phyloP scores from a whole-genome alignment of 495 filamentous ascomycete species.

The Lindgomyces ingoldianus region DNA sequence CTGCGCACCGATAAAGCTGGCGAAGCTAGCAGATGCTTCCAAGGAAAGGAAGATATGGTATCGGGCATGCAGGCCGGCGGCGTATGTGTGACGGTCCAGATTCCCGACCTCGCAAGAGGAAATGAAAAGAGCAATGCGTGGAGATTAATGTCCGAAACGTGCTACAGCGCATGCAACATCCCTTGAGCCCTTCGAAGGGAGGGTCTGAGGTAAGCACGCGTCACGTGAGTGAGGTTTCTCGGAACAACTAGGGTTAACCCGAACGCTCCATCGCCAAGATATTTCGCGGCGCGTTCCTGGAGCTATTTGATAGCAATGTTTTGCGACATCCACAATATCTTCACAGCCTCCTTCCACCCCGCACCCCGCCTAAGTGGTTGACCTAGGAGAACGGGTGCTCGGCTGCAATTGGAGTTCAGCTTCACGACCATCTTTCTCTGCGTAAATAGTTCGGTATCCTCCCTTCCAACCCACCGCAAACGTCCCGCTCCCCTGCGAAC shows the following conservation, averaged over 20 bases:
- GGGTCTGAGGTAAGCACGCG: neutral
- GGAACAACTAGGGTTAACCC: no score
- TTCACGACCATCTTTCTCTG: neutral
- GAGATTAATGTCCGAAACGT: slow-evolving; percentile 6
- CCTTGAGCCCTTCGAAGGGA: neutral
- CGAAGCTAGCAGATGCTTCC: neutral
- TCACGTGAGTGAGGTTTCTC: no score
- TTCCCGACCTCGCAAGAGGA: neutral
- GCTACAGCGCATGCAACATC: neutral
- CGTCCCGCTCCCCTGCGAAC: neutral
- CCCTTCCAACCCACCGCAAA: slow-evolving; percentile 1
- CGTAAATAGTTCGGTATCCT: no score
- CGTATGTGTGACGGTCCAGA: neutral
- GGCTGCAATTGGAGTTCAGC: no score
- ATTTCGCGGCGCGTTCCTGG: neutral
- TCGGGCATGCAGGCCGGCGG: neutral
- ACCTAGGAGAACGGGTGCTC: no score
- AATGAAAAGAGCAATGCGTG: neutral
- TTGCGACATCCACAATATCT: neutral
- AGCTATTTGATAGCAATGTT: neutral
- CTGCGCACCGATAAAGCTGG: neutral
- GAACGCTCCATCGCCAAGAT: no score
- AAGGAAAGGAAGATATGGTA: neutral
- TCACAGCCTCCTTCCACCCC: neutral
- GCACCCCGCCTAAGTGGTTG: no score